Percentiles rank a stretch among this genome's conserved stretches.
Evolutionary conservation across 345 rosid genomes (phyloP).

Genomic region (Pugionium cornutum): DNA sequence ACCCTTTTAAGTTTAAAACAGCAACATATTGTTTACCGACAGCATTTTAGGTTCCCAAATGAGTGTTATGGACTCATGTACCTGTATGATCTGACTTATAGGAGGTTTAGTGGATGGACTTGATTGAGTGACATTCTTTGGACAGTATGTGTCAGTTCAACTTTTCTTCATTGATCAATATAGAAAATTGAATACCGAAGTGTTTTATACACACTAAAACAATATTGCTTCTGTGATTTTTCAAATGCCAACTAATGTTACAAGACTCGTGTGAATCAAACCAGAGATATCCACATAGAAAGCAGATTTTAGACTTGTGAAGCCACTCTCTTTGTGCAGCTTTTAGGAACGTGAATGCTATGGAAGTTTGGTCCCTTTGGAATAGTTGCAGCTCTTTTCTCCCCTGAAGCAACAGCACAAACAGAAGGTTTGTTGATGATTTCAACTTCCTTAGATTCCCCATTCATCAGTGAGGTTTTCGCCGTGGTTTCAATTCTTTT

Average conservation of each 20-base stretch:
- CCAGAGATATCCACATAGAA: neutral
- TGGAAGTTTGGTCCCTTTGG: conserved; percentile 73
- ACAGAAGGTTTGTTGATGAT: conserved; percentile 43
- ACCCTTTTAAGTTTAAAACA: no score
- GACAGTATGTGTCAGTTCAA: neutral
- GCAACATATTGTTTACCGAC: no score
- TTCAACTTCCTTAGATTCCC: conserved; percentile 39
- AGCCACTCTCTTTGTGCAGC: conserved; percentile 56
- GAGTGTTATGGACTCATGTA: no score
- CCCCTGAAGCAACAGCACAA: conserved; percentile 42
- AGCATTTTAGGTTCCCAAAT: no score
- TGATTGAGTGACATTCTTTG: no score
- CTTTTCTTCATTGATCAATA: neutral
- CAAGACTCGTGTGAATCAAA: conserved; percentile 25
- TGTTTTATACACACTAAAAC: conserved; percentile 23
- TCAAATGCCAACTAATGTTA: conserved; percentile 12
- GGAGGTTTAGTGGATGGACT: no score
- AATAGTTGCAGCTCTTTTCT: conserved; percentile 47
- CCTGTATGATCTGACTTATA: no score
- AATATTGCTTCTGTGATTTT: conserved; percentile 4
- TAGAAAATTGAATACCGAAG: neutral
- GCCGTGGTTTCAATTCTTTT: conserved; percentile 29
- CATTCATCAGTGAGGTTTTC: conserved; percentile 38
- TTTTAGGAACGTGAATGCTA: conserved; percentile 61
- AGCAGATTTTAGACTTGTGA: conserved; percentile 8